Evolutionary conservation across 306 rosid species (phyloP).

Genomic region (Inga leiocalycina): DNA sequence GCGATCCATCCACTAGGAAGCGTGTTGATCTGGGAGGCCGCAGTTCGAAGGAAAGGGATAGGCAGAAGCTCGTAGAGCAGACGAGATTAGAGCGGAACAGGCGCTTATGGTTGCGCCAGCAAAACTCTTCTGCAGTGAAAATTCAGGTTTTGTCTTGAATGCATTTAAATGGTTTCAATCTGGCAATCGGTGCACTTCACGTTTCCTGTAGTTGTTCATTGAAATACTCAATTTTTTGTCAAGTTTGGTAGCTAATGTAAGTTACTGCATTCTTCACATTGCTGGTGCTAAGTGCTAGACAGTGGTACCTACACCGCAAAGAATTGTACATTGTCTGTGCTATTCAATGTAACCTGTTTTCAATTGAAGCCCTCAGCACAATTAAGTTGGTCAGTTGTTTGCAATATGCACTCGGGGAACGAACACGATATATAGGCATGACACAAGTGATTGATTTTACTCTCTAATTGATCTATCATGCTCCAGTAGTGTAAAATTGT

Average conservation of each 20-base stretch:
- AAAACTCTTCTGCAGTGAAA: constrained; percentile 71
- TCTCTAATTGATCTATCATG: constrained; percentile 7
- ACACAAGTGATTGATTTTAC: constrained; percentile 3
- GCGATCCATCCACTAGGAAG: constrained; percentile 91
- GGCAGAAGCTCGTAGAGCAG: constrained; percentile 90
- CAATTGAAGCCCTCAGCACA: background rate
- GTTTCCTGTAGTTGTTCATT: background rate
- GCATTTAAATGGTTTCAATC: constrained; percentile 5
- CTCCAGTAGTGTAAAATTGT: background rate
- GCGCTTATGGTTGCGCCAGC: constrained; percentile 65
- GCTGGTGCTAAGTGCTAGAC: constrained; percentile 5
- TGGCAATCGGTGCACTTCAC: background rate
- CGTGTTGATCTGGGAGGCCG: constrained; percentile 97
- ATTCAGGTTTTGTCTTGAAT: constrained; percentile 65
- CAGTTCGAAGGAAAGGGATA: constrained; percentile 84
- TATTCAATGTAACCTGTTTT: background rate
- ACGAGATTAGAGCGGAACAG: constrained; percentile 84
- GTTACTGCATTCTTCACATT: background rate
- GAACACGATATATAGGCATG: background rate
- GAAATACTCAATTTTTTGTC: background rate
- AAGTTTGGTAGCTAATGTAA: constrained; percentile 2
- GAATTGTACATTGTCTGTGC: background rate
- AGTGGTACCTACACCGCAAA: background rate
- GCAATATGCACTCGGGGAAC: background rate
- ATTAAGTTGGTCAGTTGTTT: background rate